Conservation (phyloP, 306 rosid genomes). For the Cucumis cinereus region DNA sequence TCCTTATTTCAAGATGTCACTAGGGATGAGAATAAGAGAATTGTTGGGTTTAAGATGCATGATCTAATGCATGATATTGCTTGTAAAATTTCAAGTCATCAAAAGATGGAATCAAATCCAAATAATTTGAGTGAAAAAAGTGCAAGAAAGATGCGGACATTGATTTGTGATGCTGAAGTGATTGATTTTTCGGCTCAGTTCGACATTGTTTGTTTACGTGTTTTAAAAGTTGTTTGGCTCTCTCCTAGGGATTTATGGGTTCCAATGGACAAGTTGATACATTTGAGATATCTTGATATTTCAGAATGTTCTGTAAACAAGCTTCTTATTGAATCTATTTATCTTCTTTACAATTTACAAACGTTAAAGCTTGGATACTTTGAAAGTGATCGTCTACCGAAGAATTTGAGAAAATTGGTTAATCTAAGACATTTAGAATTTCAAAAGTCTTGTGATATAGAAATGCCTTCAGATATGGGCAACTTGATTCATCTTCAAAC, state of each 20-base stretch:
- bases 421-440: too few relatives aligned
- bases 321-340: too few relatives aligned
- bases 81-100: neutral
- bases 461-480: too few relatives aligned
- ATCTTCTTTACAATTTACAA: too few relatives aligned
- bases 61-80: constrained; percentile 16
- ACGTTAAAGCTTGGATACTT: too few relatives aligned
- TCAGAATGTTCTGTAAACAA: neutral
- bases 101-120: neutral
- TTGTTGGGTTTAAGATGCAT: neutral
- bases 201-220: too few relatives aligned
- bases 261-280: neutral
- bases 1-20: neutral
- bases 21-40: neutral
- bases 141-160: neutral
- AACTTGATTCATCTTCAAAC: too few relatives aligned
- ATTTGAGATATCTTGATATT: constrained; percentile 6
- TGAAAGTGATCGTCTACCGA: too few relatives aligned
- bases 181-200: rapidly evolving
- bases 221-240: too few relatives aligned
- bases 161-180: neutral
- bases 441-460: too few relatives aligned
- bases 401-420: too few relatives aligned
- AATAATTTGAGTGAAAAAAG: too few relatives aligned
- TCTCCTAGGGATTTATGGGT: neutral